Base-by-base conservation (phyloP, 2,329 filamentous ascomycete species). In the Thermoascus crustaceus region DNA sequence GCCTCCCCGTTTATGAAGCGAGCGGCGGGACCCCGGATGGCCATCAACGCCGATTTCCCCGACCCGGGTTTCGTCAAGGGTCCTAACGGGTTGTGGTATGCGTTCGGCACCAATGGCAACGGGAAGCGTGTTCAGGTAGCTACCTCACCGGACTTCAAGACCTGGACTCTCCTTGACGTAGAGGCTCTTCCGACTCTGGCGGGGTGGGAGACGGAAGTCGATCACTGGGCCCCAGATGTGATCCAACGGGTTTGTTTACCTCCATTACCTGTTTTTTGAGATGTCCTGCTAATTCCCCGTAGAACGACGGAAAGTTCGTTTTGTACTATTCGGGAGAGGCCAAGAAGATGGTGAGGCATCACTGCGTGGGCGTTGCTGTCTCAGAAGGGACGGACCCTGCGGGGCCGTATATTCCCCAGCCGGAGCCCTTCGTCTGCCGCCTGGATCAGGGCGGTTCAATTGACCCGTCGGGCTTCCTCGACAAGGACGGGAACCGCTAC, bases 211-310 rank as follows among this genome's bases (percentile, higher is more conserved):
- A 69, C 63, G 3, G 67, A 68, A 2, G 52, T 54, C 3, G 67
- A 75, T 37, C 72, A 71, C 17, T 81, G 76, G 75, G 77, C 77
- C 0, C 78, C 77, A 7, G 76, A 80, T 48, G 72, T 81, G 5
- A 61, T 68, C 8, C 57, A 55, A 36, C 55, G 76, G 21, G 60
- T 63, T 49, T 43, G 53, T 42, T 37, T 27, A n/a, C 11, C 9
- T 21, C 30, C 19, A 3, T 37, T 20, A 26, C 11, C 7, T 16
- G n/a, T 14, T 6, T 31, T 27, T 11, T 27, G 43, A 31, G 6
- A 18, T 13, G 4, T 6, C 2, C 0, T 20, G 11, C 29, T 35
- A 27, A 20, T 30, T 23, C 23, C 17, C 19, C 5, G 7, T 25
- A 64, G 57, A 44, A 55, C 4, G 58, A 64, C 27, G 72, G 71